Percentiles rank a stretch among this genome's conserved stretches.
These are phyloP conservation scores for Pseudozyma sp. DNA, from an alignment of 1,284 basidiomycete genomes.

Conservation along the genomic window DNA sequence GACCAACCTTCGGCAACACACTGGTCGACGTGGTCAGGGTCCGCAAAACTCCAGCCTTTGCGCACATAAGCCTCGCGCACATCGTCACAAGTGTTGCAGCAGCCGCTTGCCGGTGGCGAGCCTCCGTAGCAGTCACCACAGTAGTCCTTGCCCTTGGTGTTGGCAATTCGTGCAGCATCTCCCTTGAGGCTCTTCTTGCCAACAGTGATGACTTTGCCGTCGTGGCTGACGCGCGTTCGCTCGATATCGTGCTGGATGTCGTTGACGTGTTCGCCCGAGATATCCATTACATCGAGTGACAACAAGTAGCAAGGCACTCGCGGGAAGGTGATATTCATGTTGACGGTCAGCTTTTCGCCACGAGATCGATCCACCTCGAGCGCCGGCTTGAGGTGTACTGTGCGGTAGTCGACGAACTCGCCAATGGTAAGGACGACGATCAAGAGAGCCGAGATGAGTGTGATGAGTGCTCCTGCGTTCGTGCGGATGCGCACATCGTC, in stretches of 20 bases:
- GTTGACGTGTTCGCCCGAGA: constrained; percentile 91
- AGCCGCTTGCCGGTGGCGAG: constrained; percentile 77
- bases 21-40: constrained; percentile 88
- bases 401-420: constrained; percentile 95
- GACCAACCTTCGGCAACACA: constrained; percentile 95
- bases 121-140: constrained; percentile 96
- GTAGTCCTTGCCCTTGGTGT: constrained; percentile 52
- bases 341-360: constrained; percentile 91
- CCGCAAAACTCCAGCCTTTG: constrained; percentile 92
- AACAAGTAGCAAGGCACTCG: constrained; percentile 89
- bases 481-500: constrained; percentile 68
- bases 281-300: constrained; percentile 92
- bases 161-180: constrained; percentile 59
- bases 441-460: constrained; percentile 88
- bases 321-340: constrained; percentile 94
- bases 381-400: constrained; percentile 74
- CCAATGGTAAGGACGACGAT: constrained; percentile 90
- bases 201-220: constrained; percentile 71
- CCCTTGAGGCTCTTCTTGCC: constrained; percentile 57
- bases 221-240: constrained; percentile 80
- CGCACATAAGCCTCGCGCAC: constrained; percentile 90
- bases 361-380: constrained; percentile 80
- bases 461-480: constrained; percentile 73
- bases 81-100: constrained; percentile 96
- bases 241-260: constrained; percentile 79